A percentile compares a stretch with the other conserved stretches of the same genome.
Evolutionary conservation across 371 early-diverging fungal genomes (phyloP).

Genomic region (Choanephora cucurbitarum): DNA sequence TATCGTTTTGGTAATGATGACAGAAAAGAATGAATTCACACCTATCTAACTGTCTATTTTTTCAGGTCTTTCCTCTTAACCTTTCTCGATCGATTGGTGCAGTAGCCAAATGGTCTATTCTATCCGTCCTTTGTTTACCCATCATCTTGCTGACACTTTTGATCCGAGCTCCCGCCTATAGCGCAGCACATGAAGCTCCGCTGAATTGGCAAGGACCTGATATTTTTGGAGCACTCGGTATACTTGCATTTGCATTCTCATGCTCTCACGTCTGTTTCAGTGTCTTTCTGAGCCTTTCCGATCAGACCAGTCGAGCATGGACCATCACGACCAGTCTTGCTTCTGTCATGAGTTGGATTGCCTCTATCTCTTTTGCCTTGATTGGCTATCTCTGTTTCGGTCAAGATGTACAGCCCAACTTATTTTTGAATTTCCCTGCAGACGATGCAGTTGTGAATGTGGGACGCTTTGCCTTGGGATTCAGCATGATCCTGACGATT

Average conservation of each 20-base stretch:
- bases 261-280: conserved; percentile 61
- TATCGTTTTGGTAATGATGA: conserved; percentile 43
- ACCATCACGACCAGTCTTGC: conserved; percentile 47
- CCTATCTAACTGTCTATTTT: too few species aligned
- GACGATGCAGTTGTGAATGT: conserved; percentile 55
- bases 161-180: conserved; percentile 54
- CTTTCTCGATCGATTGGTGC: conserved; percentile 61
- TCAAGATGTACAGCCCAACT: conserved; percentile 49
- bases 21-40: too few species aligned
- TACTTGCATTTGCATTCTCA: conserved; percentile 67
- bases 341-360: conserved; percentile 47
- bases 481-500: conserved; percentile 58
- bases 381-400: conserved; percentile 63
- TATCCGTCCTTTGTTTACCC: conserved; percentile 57
- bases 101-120: conserved; percentile 54
- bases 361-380: conserved; percentile 59
- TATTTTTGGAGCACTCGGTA: conserved; percentile 57
- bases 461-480: conserved; percentile 53
- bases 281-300: conserved; percentile 49
- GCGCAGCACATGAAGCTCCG: conserved; percentile 41
- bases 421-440: conserved; percentile 58
- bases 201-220: conserved; percentile 49
- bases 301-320: conserved; percentile 53
- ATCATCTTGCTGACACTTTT: conserved; percentile 52
- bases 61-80: conserved; percentile 52